phyloP scores from a whole-genome alignment of 2,329 filamentous ascomycete genomes.

The Cytospora piceae region DNA sequence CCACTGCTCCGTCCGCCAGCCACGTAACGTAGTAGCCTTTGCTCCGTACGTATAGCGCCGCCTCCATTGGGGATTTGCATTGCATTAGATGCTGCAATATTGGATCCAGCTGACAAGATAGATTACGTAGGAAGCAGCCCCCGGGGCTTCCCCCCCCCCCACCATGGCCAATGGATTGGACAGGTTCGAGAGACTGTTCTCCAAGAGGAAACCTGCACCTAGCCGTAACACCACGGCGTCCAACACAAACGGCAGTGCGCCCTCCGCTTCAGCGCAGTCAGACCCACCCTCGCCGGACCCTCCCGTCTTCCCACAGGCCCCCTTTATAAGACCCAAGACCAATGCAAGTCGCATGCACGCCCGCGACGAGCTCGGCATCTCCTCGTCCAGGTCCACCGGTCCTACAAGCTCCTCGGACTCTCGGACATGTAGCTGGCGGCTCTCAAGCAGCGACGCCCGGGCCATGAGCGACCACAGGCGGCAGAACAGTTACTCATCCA shows the following conservation, averaged over 20 bases:
- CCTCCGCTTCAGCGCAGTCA: conserved; percentile 16
- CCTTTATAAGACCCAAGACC: conserved; percentile 60
- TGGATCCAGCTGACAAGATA: conserved; percentile 32
- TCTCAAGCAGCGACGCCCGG: conserved; percentile 15
- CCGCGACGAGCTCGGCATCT: conserved; percentile 48
- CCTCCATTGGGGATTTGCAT: not conserved
- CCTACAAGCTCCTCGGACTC: conserved; percentile 24
- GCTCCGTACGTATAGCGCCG: conserved; percentile 21
- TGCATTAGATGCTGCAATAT: conserved; percentile 21
- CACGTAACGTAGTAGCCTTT: conserved; percentile 14
- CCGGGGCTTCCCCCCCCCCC: conserved; percentile 21
- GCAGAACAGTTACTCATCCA: conserved; percentile 22
- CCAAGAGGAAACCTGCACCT: conserved; percentile 44
- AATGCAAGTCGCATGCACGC: conserved; percentile 55
- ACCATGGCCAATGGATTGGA: conserved; percentile 56
- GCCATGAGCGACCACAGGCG: conserved; percentile 22
- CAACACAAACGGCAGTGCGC: conserved; percentile 27
- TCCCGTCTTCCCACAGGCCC: conserved; percentile 53
- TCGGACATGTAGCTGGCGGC: conserved; percentile 13
- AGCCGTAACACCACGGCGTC: conserved; percentile 34
- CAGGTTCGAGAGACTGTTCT: conserved; percentile 57
- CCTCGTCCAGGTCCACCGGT: conserved; percentile 16
- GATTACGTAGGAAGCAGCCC: conserved; percentile 30
- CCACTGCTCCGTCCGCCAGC: conserved; percentile 18
- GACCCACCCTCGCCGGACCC: conserved; percentile 35